Base-by-base conservation (phyloP, 441 rosid species). In the Populus trichocarpa region DNA sequence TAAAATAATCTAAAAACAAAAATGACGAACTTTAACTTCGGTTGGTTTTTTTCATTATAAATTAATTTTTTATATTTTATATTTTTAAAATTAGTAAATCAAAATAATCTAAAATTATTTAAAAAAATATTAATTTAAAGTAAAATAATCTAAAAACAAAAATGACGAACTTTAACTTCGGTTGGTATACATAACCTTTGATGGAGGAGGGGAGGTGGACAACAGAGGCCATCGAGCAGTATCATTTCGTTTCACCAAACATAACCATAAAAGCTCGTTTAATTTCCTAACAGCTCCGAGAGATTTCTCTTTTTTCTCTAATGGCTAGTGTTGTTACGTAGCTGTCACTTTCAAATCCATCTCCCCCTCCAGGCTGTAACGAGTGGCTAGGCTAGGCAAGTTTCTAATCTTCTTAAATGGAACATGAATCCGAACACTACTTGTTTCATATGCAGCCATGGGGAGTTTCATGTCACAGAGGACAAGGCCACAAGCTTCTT, bases 401-500 rank as follows among this genome's bases (percentile, higher is more conserved):
- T 67, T 67, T 30, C 20, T 30, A 10, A 9, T 30, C 14, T 30
- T 5, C 13, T 18, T 59, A 67, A 12, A 50, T 4, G 57, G n/a
- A 16, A 14, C 57, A 50, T 5, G 57, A 50, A 50, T 50, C 57
- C 57, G 57, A 50, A 50, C 57, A 50, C 57, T 14, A 50, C 57
- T 50, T 50, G 18, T 50, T 16, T 50, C 57, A 50, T 1, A 14
- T 5, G 57, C 7, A 50, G 57, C 57, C 3, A 38, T 68, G 75
- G 72, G 72, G 40, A 30, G 46, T 63, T 59, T 67, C 33, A 72
- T 73, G 83, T 18, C 74, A 59, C 71, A 75, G 87, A 82, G 32
- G 87, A 86, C 86, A 84, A 82, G 23, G 33, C 63, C 87, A 86
- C 84, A 81, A 85, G 87, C 85, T 65, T 72, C 69, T 26, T 85